Evolutionary conservation across 2,329 filamentous ascomycete genomes (phyloP), one percentile per base, ranked within the genome.

Genomic region (Penicillium sp.): DNA sequence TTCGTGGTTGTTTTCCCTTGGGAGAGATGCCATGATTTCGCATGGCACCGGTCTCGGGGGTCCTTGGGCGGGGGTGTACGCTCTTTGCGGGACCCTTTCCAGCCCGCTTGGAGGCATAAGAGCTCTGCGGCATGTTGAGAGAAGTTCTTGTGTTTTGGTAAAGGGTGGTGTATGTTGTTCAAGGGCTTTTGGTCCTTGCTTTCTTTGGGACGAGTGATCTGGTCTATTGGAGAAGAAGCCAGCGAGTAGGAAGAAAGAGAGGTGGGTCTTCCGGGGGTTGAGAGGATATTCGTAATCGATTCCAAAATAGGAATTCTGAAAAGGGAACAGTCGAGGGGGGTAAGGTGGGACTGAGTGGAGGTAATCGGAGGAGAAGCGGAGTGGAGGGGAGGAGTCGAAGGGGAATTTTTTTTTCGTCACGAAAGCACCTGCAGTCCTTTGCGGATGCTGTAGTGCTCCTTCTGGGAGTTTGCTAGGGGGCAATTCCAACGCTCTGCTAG

Each of bases 401-500:
- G 53, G 58, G 22, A 52, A 41, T 48, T 53, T 57, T 59, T 34
- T 38, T 60, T 58, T 43, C 51, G 55, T 53, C 57, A 58, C 63
- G 60, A 67, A 68, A 73, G 64, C 71, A 75, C 72, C 68, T 72
- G 67, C 62, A 61, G 67, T 64, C 70, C 68, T 56, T 52, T 32
- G 56, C 54, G 70, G 69, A 72, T 68, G 65, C 62, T 57, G 62
- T 66, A 70, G 66, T 73, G 67, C 67, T 71, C 67, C 70, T 71
- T 70, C 67, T 59, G 60, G 68, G 60, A 70, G 66, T 69, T 72
- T 70, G 69, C 67, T 68, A 58, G 56, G 70, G 73, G 72, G 73
- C 83, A 87, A 85, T 87, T 87, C 83, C 81, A 85, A 88, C 85
- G 70, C 67, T 64, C 50, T 55, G 57, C 59, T 57, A 49, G 61